These are phyloP conservation scores for Polytrichum formosum DNA, from an alignment of 225 moss, liverwort and hornwort genomes.

Conservation along the genomic window DNA sequence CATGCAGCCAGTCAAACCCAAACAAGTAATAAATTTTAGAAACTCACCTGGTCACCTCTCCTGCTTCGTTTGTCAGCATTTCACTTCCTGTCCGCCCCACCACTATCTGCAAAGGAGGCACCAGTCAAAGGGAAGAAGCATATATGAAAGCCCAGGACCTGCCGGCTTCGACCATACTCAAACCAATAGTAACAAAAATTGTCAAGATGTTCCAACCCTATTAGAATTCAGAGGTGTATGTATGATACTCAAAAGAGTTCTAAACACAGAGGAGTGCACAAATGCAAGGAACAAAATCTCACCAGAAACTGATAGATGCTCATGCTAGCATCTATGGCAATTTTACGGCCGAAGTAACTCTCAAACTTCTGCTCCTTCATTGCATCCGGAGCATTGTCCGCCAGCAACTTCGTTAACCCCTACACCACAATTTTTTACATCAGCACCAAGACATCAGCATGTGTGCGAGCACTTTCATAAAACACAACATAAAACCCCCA, in stretches of 20 bases:
- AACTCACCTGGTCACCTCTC: conserved; percentile 58
- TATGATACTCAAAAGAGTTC: too few species aligned
- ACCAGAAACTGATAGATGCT: conserved; percentile 98
- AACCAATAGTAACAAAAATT: too few species aligned
- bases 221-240: too few species aligned
- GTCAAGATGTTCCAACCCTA: too few species aligned
- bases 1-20: too few species aligned
- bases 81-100: conserved; percentile 63
- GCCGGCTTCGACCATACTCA: too few species aligned
- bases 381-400: conserved; percentile 79
- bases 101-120: conserved; percentile 37
- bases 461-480: not conserved
- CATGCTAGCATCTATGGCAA: conserved; percentile 99
- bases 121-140: not conserved
- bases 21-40: too few species aligned
- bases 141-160: too few species aligned
- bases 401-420: conserved; percentile 94
- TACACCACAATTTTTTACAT: conserved; percentile 9
- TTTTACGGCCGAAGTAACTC: conserved; percentile 88
- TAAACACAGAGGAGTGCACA: too few species aligned
- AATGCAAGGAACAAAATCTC: not conserved
- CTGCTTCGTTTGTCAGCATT: conserved; percentile 67
- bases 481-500: not conserved
- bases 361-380: conserved; percentile 94
- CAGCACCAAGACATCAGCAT: too few species aligned